Percentiles rank a stretch among this genome's conserved stretches.
These are phyloP conservation scores for Macrophomina pseudophaseolina DNA, from an alignment of 2,329 filamentous ascomycete genomes.

Conservation along the genomic window DNA sequence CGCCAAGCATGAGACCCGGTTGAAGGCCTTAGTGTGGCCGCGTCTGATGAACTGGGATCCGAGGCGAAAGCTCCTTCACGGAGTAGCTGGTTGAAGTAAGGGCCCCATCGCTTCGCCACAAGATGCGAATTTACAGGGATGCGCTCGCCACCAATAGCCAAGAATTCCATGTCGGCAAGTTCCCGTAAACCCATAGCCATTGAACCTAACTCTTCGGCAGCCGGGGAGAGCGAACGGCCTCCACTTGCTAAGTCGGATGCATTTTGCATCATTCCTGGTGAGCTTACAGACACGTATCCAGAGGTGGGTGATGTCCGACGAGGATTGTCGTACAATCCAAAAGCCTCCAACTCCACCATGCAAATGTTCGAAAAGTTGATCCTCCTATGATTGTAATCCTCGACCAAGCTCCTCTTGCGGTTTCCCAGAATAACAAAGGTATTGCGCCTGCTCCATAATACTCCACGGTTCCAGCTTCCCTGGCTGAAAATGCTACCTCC, in stretches of 20 bases:
- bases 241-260: constrained; percentile 65
- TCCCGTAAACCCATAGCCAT: constrained; percentile 81
- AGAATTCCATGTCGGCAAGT: constrained; percentile 93
- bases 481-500: constrained; percentile 91
- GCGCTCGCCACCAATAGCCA: constrained; percentile 87
- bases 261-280: constrained; percentile 60
- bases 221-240: constrained; percentile 74
- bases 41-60: constrained; percentile 71
- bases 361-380: constrained; percentile 98
- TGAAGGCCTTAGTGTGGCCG: constrained; percentile 73
- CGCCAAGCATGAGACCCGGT: constrained; percentile 61
- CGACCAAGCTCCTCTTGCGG: constrained; percentile 88
- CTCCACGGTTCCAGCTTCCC: constrained; percentile 95
- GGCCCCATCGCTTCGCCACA: constrained; percentile 86
- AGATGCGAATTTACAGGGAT: constrained; percentile 94
- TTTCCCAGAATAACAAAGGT: constrained; percentile 96
- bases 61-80: constrained; percentile 76
- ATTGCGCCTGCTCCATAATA: constrained; percentile 91
- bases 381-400: constrained; percentile 96
- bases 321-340: constrained; percentile 96
- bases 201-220: constrained; percentile 84
- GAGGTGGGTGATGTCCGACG: constrained; percentile 78
- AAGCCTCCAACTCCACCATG: constrained; percentile 95
- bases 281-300: constrained; percentile 83
- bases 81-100: constrained; percentile 91